Evolutionary conservation across 352 stramenopile species (phyloP).

Genomic region (Phytophthora cajani): DNA sequence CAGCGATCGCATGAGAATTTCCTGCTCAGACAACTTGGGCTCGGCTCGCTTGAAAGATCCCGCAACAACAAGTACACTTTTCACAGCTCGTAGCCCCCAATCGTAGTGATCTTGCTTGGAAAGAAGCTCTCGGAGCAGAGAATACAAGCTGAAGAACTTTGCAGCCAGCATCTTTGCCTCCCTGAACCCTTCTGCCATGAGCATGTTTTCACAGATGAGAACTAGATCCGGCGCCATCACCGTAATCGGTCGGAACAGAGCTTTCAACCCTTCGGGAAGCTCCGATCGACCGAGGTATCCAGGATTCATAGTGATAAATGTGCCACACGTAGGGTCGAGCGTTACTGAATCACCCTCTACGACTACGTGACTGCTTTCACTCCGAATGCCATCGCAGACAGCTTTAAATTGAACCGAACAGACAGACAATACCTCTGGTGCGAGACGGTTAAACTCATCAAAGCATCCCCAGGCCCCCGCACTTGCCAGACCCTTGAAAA

Average conservation of each 20-base stretch:
- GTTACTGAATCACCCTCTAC: constrained; percentile 93
- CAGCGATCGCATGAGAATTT: constrained; percentile 94
- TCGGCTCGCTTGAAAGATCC: constrained; percentile 94
- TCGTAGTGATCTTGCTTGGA: constrained; percentile 97
- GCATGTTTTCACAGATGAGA: constrained; percentile 97
- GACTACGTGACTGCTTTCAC: constrained; percentile 80
- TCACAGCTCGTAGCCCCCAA: constrained; percentile 95
- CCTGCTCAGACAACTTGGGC: constrained; percentile 91
- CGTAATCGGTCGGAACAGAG: constrained; percentile 95
- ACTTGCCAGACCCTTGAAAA: constrained; percentile 95
- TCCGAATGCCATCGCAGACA: constrained; percentile 94
- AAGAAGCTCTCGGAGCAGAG: constrained; percentile 91
- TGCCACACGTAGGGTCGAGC: constrained; percentile 91
- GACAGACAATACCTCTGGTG: constrained; percentile 92
- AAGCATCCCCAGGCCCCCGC: constrained; percentile 96
- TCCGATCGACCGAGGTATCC: constrained; percentile 94
- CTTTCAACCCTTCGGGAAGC: constrained; percentile 95
- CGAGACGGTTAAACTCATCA: constrained; percentile 96
- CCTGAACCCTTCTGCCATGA: constrained; percentile 96
- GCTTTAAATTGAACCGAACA: constrained; percentile 96
- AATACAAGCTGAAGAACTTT: constrained; percentile 97
- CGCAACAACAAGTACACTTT: constrained; percentile 94
- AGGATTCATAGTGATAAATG: constrained; percentile 98
- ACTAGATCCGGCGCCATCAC: constrained; percentile 97
- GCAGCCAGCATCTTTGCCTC: constrained; percentile 92